Percentiles rank a stretch among this genome's conserved stretches.
These are phyloP conservation scores for Russula brevipes DNA, from an alignment of 768 basidiomycete species.

Conservation along the genomic window DNA sequence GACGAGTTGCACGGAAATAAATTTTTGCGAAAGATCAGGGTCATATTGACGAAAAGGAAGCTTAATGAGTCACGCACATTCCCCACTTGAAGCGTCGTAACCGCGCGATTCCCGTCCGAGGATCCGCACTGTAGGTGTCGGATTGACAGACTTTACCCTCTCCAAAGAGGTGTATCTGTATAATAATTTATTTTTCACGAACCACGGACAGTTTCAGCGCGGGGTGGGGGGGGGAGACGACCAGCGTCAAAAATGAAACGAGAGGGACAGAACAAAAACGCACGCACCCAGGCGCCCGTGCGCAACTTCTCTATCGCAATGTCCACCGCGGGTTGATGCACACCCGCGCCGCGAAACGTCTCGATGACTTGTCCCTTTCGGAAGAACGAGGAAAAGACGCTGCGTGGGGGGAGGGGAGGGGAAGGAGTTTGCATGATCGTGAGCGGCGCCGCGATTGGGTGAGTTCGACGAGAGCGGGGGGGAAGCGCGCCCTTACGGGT, in stretches of 20 bases:
- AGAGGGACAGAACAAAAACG: constrained; percentile 28
- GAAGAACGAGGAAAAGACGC: constrained; percentile 81
- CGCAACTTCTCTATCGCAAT: constrained; percentile 76
- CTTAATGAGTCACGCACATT: constrained; percentile 51
- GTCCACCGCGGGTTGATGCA: constrained; percentile 84
- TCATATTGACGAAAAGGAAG: no score
- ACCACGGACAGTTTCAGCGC: no score
- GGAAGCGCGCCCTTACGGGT: constrained; percentile 51
- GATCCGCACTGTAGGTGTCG: constrained; percentile 39
- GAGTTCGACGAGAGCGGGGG: neutral
- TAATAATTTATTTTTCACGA: neutral
- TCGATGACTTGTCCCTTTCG: constrained; percentile 86
- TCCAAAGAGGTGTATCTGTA: constrained; percentile 81
- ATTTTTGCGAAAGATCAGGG: no score
- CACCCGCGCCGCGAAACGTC: constrained; percentile 84
- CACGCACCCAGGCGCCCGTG: constrained; percentile 77
- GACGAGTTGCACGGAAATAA: no score
- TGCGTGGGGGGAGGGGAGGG: constrained; percentile 31
- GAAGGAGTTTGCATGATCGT: constrained; percentile 27
- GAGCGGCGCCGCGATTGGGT: constrained; percentile 20
- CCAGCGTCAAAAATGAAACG: neutral
- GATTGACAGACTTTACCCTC: constrained; percentile 88
- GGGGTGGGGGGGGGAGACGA: no score
- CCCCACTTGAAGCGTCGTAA: constrained; percentile 93
- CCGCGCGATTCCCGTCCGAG: constrained; percentile 38